Evolutionary conservation across 768 basidiomycete genomes (phyloP).

Genomic region (Lactifluus echinatus): DNA sequence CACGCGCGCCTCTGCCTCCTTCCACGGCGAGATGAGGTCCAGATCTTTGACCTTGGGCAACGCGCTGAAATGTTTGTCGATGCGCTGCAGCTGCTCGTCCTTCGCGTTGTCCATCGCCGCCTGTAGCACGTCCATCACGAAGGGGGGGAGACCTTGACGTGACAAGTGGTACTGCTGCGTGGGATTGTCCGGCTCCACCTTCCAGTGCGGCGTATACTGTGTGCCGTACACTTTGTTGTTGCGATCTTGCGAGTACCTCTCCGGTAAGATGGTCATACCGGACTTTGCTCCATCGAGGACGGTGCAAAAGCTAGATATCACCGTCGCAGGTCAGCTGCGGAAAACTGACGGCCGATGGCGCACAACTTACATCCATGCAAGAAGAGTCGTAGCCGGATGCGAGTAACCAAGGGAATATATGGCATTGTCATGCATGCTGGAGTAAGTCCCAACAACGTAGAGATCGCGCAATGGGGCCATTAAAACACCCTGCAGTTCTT

Average conservation of each 20-base stretch:
- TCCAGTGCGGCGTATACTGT: slow-evolving; percentile 26
- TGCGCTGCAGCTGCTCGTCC: slow-evolving; percentile 20
- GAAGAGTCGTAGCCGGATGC: slow-evolving; percentile 38
- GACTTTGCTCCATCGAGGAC: slow-evolving; percentile 56
- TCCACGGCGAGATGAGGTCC: slow-evolving; percentile 33
- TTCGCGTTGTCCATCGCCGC: slow-evolving; percentile 24
- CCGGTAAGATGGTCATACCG: slow-evolving; percentile 37
- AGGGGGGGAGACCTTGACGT: background rate
- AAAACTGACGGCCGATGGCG: background rate
- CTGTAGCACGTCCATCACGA: slow-evolving; percentile 9
- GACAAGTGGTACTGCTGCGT: background rate
- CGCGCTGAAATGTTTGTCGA: slow-evolving; percentile 27
- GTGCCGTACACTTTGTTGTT: slow-evolving; percentile 20
- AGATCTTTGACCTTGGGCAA: slow-evolving; percentile 19
- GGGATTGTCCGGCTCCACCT: background rate
- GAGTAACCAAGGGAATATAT: slow-evolving; percentile 46
- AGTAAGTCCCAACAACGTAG: slow-evolving; percentile 44
- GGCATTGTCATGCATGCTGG: slow-evolving; percentile 44
- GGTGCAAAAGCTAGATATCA: slow-evolving; percentile 36
- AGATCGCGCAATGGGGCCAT: slow-evolving; percentile 41
- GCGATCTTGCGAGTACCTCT: slow-evolving; percentile 23
- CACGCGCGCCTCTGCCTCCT: slow-evolving; percentile 25
- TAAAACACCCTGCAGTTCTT: slow-evolving; percentile 40
- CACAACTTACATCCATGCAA: slow-evolving; percentile 48
- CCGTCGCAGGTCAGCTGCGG: background rate